Percentiles rank a stretch among this genome's conserved stretches.
phyloP scores from a whole-genome alignment of 2,329 filamentous ascomycete genomes.

The Cadophora gregata region DNA sequence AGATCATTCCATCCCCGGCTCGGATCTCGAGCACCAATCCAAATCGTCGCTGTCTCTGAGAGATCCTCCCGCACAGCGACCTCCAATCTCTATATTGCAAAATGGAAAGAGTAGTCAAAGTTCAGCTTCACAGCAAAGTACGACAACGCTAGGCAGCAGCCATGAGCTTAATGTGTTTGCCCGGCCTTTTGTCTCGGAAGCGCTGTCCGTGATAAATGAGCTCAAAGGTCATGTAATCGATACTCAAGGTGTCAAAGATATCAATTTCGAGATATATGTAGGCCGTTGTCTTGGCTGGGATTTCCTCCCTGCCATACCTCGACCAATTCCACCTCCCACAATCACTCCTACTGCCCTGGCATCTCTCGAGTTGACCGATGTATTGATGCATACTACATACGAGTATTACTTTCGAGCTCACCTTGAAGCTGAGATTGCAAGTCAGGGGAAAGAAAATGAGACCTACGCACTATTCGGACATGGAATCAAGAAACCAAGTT shows the following conservation, averaged over 20 bases:
- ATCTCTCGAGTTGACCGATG: neutral
- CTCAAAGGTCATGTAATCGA: slow-evolving; percentile 22
- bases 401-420: slow-evolving; percentile 23
- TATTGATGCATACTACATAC: slow-evolving; percentile 8
- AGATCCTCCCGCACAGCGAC: neutral
- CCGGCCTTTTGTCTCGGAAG: slow-evolving; percentile 30
- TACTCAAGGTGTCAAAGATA: slow-evolving; percentile 20
- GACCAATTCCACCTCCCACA: slow-evolving; percentile 1
- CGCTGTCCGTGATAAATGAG: slow-evolving; percentile 26
- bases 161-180: slow-evolving; percentile 30
- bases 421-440: slow-evolving; percentile 24
- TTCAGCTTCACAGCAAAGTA: neutral
- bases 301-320: slow-evolving; percentile 24
- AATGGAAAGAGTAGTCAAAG: neutral
- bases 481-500: neutral
- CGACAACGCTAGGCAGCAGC: neutral
- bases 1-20: neutral
- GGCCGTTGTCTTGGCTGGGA: slow-evolving; percentile 16
- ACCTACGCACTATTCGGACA: slow-evolving; percentile 29
- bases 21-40: neutral
- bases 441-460: slow-evolving; percentile 28
- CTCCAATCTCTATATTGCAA: too few relatives aligned
- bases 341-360: neutral
- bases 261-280: slow-evolving; percentile 23
- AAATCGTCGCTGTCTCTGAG: neutral